Percentiles rank a stretch among this genome's conserved stretches.
Evolutionary conservation across 2,329 filamentous ascomycete species (phyloP).

Genomic region (Chrysosporium queenslandicum): DNA sequence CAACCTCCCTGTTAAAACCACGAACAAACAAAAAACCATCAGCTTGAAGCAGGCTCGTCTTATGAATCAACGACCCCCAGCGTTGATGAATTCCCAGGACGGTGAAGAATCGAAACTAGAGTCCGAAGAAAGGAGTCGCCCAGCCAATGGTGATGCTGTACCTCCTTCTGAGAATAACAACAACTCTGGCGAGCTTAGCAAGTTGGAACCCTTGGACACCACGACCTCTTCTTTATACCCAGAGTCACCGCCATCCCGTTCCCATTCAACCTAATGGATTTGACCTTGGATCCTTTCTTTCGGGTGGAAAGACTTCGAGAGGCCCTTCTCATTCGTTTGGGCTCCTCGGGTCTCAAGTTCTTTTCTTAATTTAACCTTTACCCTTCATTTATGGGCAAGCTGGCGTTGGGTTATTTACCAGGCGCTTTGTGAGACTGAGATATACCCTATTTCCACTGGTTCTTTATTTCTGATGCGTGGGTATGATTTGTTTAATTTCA

Average conservation of each 20-base stretch:
- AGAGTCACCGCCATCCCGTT: conserved; percentile 8
- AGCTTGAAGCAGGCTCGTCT: conserved; percentile 77
- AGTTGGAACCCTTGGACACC: conserved; percentile 15
- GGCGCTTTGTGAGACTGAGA: conserved; percentile 4
- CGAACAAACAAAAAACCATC: conserved; percentile 95
- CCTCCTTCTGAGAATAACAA: not conserved
- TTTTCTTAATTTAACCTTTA: conserved; percentile 15
- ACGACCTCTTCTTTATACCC: conserved; percentile 10
- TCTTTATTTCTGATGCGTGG: no score
- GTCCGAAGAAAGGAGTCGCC: conserved; percentile 21
- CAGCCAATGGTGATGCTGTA: conserved; percentile 27
- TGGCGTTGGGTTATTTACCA: not conserved
- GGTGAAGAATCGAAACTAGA: conserved; percentile 20
- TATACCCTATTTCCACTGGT: conserved; percentile 11
- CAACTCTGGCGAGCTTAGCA: conserved; percentile 16
- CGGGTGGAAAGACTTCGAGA: not conserved
- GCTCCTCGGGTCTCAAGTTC: no score
- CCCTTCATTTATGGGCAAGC: conserved; percentile 7
- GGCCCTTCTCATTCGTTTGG: no score
- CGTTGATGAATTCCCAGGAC: conserved; percentile 56
- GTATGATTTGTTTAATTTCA: not conserved
- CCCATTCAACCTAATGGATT: conserved; percentile 4
- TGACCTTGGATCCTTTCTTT: not conserved
- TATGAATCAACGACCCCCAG: conserved; percentile 82
- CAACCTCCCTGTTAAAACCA: conserved; percentile 64